Evolutionary conservation across 176 grass and related monocot species (phyloP), one percentile per base, ranked within the genome.

Genomic region (Hordeum vulgare): DNA sequence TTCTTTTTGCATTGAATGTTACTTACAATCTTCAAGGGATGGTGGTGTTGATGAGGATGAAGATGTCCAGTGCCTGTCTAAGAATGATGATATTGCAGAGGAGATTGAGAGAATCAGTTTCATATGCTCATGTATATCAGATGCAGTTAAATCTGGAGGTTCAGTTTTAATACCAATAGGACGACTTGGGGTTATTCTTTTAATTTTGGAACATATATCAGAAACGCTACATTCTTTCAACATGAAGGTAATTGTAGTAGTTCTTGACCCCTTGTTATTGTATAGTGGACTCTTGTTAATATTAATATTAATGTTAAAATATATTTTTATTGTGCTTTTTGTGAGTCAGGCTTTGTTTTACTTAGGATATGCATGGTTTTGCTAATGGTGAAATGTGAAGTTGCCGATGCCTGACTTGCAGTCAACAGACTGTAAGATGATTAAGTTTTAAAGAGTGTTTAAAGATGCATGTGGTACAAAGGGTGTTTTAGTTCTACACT

Each of bases 81-180:
- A 76, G 78, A 87, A 57, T 66, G 90, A 98, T 93, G 96, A 98
- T 81, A 90, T 85, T 71, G 70, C 34, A 53, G 93, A 90, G 72
- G 96, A 98, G 85, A 76, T 79, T 75, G 96, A 91, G 25, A 98
- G 87, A 84, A 90, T 95, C 57, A 85, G 47, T 60, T 98, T 90
- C 66, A 87, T 98, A 86, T 93, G 89, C 80, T 95, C 93, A 56
- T 93, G 93, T 79, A 95, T 93, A 27, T 81, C 86, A 2, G 79
- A 91, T 77, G 90, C 96, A 23, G 71, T 93, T 64, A 77, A 93
- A 77, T 86, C 81, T 83, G 96, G 90, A 63, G 96, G 96, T 88
- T 93, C 93, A 51, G 90, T 93, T 90, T 84, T 98, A 65, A 87
- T 95, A 76, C 93, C 90, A 67, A 83, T 88, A 77, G 78, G 85